phyloP scores from a whole-genome alignment of 2,329 filamentous ascomycete genomes.

The Trichoderma citrinoviride region DNA sequence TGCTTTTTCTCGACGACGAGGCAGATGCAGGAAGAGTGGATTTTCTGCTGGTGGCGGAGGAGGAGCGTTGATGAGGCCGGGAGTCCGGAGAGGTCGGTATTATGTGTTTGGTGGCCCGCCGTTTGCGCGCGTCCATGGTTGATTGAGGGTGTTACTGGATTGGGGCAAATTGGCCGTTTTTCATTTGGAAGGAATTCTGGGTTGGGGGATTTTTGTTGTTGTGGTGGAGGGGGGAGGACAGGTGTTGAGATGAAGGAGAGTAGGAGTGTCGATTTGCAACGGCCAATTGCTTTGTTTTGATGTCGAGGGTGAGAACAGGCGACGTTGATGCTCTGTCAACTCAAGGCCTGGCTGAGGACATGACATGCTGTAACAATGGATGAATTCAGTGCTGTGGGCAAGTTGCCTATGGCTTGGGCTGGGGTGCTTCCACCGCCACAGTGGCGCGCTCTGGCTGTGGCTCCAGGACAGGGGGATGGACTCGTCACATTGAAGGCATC shows the following conservation, averaged over 20 bases:
- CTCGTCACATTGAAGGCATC: not conserved
- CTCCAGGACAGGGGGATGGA: not conserved
- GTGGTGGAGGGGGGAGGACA: not conserved
- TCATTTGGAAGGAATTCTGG: not conserved
- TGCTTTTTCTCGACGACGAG: not conserved
- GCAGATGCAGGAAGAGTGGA: not conserved
- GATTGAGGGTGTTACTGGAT: not conserved
- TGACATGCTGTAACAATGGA: not conserved
- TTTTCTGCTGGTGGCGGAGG: not conserved
- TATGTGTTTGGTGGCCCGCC: conserved; percentile 8
- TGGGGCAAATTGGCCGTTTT: not conserved
- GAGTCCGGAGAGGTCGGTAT: conserved; percentile 16
- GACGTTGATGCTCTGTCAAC: too few species aligned
- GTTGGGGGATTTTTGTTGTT: not conserved
- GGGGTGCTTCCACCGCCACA: conserved; percentile 13
- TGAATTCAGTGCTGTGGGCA: not conserved
- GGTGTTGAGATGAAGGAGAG: too few species aligned
- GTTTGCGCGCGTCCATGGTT: conserved; percentile 17
- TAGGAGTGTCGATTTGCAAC: too few species aligned
- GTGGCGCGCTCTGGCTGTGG: conserved; percentile 4
- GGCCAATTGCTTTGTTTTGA: too few species aligned
- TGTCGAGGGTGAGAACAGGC: not conserved
- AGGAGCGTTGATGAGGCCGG: not conserved
- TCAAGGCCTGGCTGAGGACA: not conserved
- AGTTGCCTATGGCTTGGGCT: not conserved